phyloP scores from a whole-genome alignment of 768 basidiomycete genomes.

The Rhizopogon roseolus region DNA sequence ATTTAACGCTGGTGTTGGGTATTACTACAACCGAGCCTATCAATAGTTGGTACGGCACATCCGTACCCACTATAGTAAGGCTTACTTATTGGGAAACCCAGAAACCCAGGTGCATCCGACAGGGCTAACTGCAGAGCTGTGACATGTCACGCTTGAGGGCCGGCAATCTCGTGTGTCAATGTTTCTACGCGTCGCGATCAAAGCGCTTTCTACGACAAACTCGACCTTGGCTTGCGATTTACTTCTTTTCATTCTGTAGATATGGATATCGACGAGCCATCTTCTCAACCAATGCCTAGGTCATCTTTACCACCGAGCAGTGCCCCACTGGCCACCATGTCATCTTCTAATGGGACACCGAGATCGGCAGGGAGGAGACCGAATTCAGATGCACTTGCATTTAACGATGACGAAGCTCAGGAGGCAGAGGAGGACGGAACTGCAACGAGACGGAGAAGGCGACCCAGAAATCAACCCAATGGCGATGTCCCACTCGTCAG shows the following conservation, averaged over 20 bases:
- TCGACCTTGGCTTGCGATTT: slow-evolving; percentile 8
- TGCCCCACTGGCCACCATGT: slow-evolving; percentile 34
- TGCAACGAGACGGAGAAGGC: slow-evolving; percentile 42
- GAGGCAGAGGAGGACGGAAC: slow-evolving; percentile 37
- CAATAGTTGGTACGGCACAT: too few relatives aligned
- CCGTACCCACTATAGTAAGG: too few relatives aligned
- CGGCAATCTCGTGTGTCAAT: slow-evolving; percentile 37
- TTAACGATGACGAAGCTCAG: slow-evolving; percentile 47
- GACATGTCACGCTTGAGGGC: slow-evolving; percentile 30
- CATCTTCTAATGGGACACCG: slow-evolving; percentile 31
- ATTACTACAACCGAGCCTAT: too few relatives aligned
- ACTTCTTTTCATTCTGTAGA: not conserved
- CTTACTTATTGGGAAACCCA: too few relatives aligned
- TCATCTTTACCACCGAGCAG: slow-evolving; percentile 53
- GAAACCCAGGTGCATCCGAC: too few relatives aligned
- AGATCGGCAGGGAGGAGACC: slow-evolving; percentile 32
- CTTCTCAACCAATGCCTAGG: slow-evolving; percentile 50
- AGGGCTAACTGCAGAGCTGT: too few relatives aligned
- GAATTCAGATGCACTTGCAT: slow-evolving; percentile 47
- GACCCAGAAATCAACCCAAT: slow-evolving; percentile 36
- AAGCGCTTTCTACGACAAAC: not conserved
- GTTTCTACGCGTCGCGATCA: slow-evolving; percentile 24
- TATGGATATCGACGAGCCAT: slow-evolving; percentile 57
- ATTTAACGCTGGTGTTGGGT: too few relatives aligned
- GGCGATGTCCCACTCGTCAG: slow-evolving; percentile 82